These are phyloP conservation scores for Sugiyamaella xylanicola DNA, from an alignment of 1,139 yeast genomes.

Conservation along the genomic window DNA sequence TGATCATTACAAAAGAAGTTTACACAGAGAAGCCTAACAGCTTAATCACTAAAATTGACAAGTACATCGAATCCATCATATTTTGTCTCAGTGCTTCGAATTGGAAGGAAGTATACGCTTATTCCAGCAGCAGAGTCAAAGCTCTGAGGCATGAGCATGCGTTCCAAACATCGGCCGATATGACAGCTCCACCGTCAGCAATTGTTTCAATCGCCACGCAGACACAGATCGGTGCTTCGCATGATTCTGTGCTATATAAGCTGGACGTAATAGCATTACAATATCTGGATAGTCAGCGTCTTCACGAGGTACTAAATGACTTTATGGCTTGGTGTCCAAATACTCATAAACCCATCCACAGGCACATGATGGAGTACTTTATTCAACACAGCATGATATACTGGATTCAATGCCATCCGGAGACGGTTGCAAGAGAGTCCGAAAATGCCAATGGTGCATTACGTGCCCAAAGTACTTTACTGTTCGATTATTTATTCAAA, in stretches of 20 bases:
- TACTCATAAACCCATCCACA: conserved; percentile 57
- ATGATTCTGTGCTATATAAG: conserved; percentile 49
- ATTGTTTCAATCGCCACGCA: conserved; percentile 5
- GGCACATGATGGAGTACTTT: conserved; percentile 54
- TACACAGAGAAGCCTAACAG: conserved; percentile 20
- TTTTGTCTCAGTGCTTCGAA: conserved; percentile 60
- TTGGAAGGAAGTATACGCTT: conserved; percentile 45
- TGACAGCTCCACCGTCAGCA: too few relatives aligned
- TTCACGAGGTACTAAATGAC: conserved; percentile 47
- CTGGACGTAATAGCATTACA: conserved; percentile 56
- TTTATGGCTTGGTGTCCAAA: conserved; percentile 47
- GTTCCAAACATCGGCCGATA: too few relatives aligned
- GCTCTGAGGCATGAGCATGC: conserved; percentile 1
- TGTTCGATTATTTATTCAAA: conserved; percentile 34
- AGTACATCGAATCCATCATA: conserved; percentile 49
- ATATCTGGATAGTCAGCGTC: conserved; percentile 49
- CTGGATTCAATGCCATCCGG: conserved; percentile 62
- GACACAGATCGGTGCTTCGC: background rate
- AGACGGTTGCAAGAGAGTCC: conserved; percentile 44
- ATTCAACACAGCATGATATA: conserved; percentile 53
- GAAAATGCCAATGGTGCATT: conserved; percentile 36
- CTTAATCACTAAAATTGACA: conserved; percentile 49
- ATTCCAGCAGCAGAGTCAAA: conserved; percentile 20
- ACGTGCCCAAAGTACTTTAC: conserved; percentile 24
- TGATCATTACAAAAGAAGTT: conserved; percentile 18